These are phyloP conservation scores for Pseudohalonectria lignicola DNA, from an alignment of 2,329 filamentous ascomycete genomes.

Conservation along the genomic window DNA sequence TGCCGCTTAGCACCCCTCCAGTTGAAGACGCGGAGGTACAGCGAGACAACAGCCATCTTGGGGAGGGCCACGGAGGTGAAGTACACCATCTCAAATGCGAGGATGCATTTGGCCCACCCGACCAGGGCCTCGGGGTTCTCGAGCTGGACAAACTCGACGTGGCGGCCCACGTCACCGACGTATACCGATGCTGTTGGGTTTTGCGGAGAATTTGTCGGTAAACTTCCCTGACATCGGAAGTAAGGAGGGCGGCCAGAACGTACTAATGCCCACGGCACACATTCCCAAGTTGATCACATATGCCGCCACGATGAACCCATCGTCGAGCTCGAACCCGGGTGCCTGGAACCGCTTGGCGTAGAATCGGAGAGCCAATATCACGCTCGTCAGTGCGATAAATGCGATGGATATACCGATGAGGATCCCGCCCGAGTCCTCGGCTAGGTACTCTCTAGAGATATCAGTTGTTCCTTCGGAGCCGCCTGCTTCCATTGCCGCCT, in stretches of 20 bases:
- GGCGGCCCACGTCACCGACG: constrained; percentile 14
- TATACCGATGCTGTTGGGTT: constrained; percentile 9
- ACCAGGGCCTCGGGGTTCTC: constrained; percentile 6
- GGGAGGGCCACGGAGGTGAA: constrained; percentile 15
- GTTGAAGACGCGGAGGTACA: constrained; percentile 18
- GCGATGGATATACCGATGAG: constrained; percentile 12
- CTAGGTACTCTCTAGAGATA: no score
- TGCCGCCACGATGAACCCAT: constrained; percentile 8
- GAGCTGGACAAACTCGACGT: constrained; percentile 9
- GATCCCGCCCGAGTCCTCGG: constrained; percentile 7
- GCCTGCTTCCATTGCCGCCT: no score
- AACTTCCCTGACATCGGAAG: not conserved
- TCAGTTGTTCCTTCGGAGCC: no score
- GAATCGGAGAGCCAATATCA: constrained; percentile 6
- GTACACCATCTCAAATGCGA: constrained; percentile 17
- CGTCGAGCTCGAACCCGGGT: constrained; percentile 8
- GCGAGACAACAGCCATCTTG: constrained; percentile 17
- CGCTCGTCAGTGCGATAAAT: constrained; percentile 8
- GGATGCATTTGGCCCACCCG: constrained; percentile 13
- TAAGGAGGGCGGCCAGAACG: not conserved
- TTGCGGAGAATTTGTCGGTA: not conserved
- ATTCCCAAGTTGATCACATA: constrained; percentile 11
- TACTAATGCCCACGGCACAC: constrained; percentile 11
- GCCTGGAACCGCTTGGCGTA: constrained; percentile 9
- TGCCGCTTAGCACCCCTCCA: constrained; percentile 12